These are phyloP conservation scores for Beauveria australis DNA, from an alignment of 2,329 filamentous ascomycete genomes.

Conservation along the genomic window DNA sequence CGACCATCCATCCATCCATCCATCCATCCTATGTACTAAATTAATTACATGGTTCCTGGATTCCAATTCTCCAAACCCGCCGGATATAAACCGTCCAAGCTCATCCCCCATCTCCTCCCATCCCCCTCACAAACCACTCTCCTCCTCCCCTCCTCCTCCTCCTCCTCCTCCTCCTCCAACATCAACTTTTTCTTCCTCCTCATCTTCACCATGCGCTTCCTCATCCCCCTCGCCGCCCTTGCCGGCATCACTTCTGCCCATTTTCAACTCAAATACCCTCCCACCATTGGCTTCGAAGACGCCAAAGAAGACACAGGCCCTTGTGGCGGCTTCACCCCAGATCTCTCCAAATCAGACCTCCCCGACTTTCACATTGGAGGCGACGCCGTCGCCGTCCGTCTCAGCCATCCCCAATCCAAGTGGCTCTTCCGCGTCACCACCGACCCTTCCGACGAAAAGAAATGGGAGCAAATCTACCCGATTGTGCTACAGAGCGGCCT, in stretches of 20 bases:
- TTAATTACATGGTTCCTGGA: no score
- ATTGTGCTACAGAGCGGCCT: slow-evolving; percentile 46
- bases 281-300: slow-evolving; percentile 38
- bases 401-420: slow-evolving; percentile 43
- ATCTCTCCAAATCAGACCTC: slow-evolving; percentile 37
- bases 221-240: slow-evolving; percentile 30
- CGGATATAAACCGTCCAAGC: neutral
- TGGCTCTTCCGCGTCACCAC: slow-evolving; percentile 52
- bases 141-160: neutral
- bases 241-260: slow-evolving; percentile 39
- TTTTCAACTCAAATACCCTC: slow-evolving; percentile 43
- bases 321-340: slow-evolving; percentile 46
- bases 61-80: neutral
- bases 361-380: slow-evolving; percentile 51
- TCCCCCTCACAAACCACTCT: neutral
- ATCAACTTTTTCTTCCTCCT: no score
- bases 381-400: slow-evolving; percentile 39
- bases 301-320: slow-evolving; percentile 37
- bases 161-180: neutral
- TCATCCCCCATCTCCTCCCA: neutral
- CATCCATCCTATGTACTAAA: no score
- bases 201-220: slow-evolving; percentile 26
- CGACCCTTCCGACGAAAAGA: slow-evolving; percentile 29
- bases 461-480: slow-evolving; percentile 47
- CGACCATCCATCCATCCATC: no score